Base-by-base conservation (phyloP, 176 grass and related monocot species). In the Typha latifolia region DNA sequence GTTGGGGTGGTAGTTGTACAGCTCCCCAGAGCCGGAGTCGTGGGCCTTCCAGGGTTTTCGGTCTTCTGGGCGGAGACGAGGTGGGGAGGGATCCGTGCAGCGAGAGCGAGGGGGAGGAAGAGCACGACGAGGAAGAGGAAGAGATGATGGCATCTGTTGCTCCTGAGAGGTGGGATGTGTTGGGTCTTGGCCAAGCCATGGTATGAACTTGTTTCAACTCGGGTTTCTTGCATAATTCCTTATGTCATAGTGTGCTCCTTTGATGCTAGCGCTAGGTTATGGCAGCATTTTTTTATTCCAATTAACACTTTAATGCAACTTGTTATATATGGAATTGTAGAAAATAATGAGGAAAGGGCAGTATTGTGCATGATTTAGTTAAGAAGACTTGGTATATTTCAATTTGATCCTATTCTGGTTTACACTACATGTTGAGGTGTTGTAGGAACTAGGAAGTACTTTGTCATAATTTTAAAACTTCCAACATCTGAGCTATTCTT, bases 151-250 rank as follows among this genome's bases (percentile, higher is more conserved):
- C 79, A 61, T 75, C 82, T 53, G 48, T 68, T 11, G 73, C 64
- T 1, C 80, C 84, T 5, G 77, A 96, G 71, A 82, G 85, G 64
- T 97, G 88, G 93, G 93, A 92, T 61, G 85, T 97, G 43, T 75
- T 97, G 14, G 93, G 93, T 67, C 88, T 97, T 19, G 88, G 88
- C 9, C 93, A 97, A 73, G 85, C 93, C 63, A 97, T 97, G 93
- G 93, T 96, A 78, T 26, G 65, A 22, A n/a, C 52, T 47, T 50
- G 24, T 77, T 5, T 76, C 53, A 59, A 6, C 18, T 59, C 7
- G 51, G 14, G 14, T 55, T 55, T 18, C 51, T 55, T 7, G 14
- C 7, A 16, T 4, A 55, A 9, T 19, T 9, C 53, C 53, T 59
- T 59, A 59, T 22, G 53, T 21, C 22, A 21, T 22, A 59, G 20